Evolutionary conservation across 805 yeast species (phyloP), one percentile per base, ranked within the genome.

Genomic region (Tetrapisispora pingtungensis): DNA sequence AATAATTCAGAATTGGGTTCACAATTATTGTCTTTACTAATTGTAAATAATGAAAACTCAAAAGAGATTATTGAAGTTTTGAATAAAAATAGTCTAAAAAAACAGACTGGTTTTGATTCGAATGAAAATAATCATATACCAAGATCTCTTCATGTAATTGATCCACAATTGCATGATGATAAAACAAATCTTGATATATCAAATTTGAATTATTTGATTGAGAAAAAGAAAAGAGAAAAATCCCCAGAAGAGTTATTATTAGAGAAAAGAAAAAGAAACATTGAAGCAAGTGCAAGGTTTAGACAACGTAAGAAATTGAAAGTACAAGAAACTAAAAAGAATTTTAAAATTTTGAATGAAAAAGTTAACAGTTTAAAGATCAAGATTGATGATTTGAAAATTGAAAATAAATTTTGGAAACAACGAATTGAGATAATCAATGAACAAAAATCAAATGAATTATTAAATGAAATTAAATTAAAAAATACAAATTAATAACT

Each of bases 251-350:
- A 19, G 17, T 13, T 36, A 5, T 36, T 34, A 39, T 22, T 34
- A 28, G 43, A 84, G 57, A 90, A 86, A 66, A 75, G 95, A 49
- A 77, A 83, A 51, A 75, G 94, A 55, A 89, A 88, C 66, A 88
- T 96, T 0, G 96, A 93, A 1, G 97, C 98, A 1, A 80, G 90
- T 18, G 97, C 97, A 4, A 72, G 97, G 48, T 90, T 90, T 71
- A 74, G 98, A 51, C 77, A 87, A 59, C 55, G 64, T 32, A 53
- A 57, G 46, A 58, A 59, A 47, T 52, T 55, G 35, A 49, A 54
- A 36, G 56, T 55, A 34, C 46, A 47, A 19, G 59, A 54, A 32
- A 61, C 54, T 24, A 34, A 51, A 24, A 42, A 38, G 13, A 52
- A 54, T 46, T 46, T 56, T 26, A 41, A 50, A 17, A 49, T 46